Conservation (phyloP, 2,329 filamentous ascomycete species). For the Stachybotrys echinatus region DNA sequence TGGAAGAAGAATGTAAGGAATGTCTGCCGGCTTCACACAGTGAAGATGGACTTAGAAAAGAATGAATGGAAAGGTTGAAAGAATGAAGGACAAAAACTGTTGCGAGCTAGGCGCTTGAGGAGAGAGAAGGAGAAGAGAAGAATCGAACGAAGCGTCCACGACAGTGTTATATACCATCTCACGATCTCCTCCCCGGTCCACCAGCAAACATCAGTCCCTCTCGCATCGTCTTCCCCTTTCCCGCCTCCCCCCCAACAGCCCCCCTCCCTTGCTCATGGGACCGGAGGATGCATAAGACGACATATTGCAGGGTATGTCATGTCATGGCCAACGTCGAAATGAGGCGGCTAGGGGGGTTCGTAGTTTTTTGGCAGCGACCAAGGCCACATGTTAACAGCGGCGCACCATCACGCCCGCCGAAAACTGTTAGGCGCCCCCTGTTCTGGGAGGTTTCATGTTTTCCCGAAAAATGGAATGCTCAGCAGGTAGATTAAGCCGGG, state of each 20-base stretch:
- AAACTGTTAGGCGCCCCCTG: no score
- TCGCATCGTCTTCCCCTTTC: background rate
- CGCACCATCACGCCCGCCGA: no score
- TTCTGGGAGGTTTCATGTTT: no score
- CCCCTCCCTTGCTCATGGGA: no score
- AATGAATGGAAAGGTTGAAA: slow-evolving; percentile 1
- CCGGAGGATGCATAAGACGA: no score
- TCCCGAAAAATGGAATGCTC: no score
- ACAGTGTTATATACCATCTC: background rate
- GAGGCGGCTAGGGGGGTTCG: no score
- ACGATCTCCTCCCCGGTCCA: background rate
- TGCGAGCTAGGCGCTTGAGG: background rate
- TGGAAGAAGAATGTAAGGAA: background rate
- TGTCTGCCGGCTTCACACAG: slow-evolving; percentile 2
- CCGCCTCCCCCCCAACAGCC: background rate
- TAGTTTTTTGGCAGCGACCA: no score
- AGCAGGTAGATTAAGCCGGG: background rate
- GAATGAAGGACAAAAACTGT: background rate
- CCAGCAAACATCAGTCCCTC: no score
- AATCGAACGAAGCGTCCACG: background rate
- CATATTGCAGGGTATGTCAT: no score
- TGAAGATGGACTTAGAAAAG: slow-evolving; percentile 1
- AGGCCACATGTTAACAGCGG: no score
- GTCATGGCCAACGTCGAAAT: no score
- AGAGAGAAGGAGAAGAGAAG: background rate